Evolutionary conservation across 2,329 filamentous ascomycete species (phyloP), one percentile per base, ranked within the genome.

Genomic region (Aaosphaeria pasadenensis): DNA sequence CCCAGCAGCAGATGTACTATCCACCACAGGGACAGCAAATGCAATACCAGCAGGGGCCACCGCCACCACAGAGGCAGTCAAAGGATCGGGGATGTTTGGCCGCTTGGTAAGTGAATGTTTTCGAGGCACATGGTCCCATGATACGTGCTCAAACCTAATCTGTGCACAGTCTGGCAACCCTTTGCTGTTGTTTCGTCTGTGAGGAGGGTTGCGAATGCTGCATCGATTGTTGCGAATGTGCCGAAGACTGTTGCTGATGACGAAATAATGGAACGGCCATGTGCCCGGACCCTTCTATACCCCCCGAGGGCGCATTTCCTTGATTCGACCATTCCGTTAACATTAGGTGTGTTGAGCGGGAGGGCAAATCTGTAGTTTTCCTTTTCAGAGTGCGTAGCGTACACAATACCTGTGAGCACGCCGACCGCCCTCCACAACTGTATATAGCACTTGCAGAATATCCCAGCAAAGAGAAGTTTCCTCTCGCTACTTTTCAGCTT

Each of bases 161-260:
- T 42, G 30, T 29, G 5, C 11, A 40, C 41, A 65, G 66, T 58
- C 42, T 69, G 39, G 66, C 66, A 7, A 62, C 64, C n/a, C 49
- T 85, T 35, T 85, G 82, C 71, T 86, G 82, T 64, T 85, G 82
- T 61, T 85, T 82, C 67, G 74, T 85, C 30, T 83, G 80, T 58
- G 82, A 84, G 61, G 82, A 85, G 67, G 75, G 78, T 30, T 85
- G 82, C 59, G 82, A 84, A 64, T 84, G 81, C 70, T 85, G 82
- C 61, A 71, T 76, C n/a, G 82, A 84, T 5, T 84, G 81, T 65
- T 78, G 79, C 58, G 80, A 69, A 53, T 70, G 67, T 46, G 58
- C 54, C 5, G 65, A 57, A 45, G 66, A 69, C 11, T 69, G 66
- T 52, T 66, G 59, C 42, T 65, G 17, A 24, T 24, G 17, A 24